Evolutionary conservation across 177 flowering plant genomes (phyloP).

Genomic region (Vitis hybrid): DNA sequence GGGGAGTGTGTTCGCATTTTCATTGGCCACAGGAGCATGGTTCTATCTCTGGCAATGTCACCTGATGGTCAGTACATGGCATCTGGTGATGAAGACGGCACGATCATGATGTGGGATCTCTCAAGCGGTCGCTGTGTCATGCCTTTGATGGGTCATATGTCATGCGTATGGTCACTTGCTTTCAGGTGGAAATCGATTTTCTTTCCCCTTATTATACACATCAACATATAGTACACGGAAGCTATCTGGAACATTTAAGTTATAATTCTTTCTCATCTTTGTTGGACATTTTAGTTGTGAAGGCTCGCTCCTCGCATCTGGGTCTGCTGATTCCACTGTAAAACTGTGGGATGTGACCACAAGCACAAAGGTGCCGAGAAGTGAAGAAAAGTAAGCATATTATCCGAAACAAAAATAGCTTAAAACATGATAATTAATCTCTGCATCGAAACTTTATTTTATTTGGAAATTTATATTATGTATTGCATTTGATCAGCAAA

Average conservation of each 20-base stretch:
- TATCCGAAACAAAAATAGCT: background rate
- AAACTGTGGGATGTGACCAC: conserved; percentile 94
- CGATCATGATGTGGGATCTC: conserved; percentile 98
- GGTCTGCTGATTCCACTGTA: conserved; percentile 96
- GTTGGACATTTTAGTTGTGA: conserved; percentile 62
- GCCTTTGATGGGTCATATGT: conserved; percentile 85
- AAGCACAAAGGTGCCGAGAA: conserved; percentile 59
- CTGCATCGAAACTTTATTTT: background rate
- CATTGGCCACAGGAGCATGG: conserved; percentile 94
- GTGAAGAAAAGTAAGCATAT: conserved; percentile 76
- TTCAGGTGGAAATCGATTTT: conserved; percentile 56
- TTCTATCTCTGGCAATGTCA: conserved; percentile 89
- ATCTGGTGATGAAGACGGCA: conserved; percentile 98
- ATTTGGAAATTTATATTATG: background rate
- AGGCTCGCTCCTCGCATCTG: conserved; percentile 96
- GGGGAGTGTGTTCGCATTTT: conserved; percentile 97
- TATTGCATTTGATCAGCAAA: conserved; percentile 38
- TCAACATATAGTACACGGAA: background rate
- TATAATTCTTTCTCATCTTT: background rate
- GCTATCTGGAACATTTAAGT: background rate
- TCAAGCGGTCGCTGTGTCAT: conserved; percentile 87
- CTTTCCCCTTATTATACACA: background rate
- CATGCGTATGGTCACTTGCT: conserved; percentile 93
- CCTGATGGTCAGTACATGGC: conserved; percentile 99
- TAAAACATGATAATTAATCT: background rate